Evolutionary conservation across 306 rosid species (phyloP).

Genomic region (Clitoria ternatea): DNA sequence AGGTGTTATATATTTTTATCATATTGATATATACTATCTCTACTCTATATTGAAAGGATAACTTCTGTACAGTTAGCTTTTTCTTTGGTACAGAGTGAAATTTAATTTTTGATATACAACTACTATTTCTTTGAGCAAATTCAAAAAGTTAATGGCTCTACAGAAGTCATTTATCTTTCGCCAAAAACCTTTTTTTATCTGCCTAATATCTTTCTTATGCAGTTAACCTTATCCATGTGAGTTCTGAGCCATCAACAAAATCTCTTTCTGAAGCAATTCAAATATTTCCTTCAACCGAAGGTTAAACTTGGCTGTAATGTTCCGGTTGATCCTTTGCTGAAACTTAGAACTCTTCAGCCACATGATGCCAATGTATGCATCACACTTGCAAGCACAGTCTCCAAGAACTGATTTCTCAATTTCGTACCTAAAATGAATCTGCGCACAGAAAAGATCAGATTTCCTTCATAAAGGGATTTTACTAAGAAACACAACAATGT

Average conservation of each 20-base stretch:
- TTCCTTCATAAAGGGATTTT: no score
- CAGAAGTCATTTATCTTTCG: neutral
- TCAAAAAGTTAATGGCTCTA: neutral
- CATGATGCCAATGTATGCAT: slow-evolving; percentile 41
- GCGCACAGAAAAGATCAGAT: slow-evolving; percentile 1
- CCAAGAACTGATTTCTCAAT: slow-evolving; percentile 50
- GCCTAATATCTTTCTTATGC: neutral
- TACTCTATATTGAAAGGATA: no score
- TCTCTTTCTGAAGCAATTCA: slow-evolving; percentile 55
- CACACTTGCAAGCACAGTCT: slow-evolving; percentile 56
- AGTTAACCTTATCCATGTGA: neutral
- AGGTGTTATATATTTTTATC: no score
- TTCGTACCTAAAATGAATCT: slow-evolving; percentile 65
- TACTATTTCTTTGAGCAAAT: neutral
- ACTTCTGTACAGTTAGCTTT: neutral
- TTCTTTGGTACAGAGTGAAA: neutral
- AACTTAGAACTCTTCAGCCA: slow-evolving; percentile 70
- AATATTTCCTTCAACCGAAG: slow-evolving; percentile 45
- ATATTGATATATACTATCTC: no score
- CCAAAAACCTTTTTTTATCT: neutral
- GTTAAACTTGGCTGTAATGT: slow-evolving; percentile 51
- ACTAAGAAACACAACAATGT: no score
- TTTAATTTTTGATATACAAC: neutral
- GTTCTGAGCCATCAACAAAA: slow-evolving; percentile 37
- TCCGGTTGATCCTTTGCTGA: slow-evolving; percentile 54